phyloP scores from a whole-genome alignment of 202 grass and related monocot genomes.

The Sporobolus alterniflorus region DNA sequence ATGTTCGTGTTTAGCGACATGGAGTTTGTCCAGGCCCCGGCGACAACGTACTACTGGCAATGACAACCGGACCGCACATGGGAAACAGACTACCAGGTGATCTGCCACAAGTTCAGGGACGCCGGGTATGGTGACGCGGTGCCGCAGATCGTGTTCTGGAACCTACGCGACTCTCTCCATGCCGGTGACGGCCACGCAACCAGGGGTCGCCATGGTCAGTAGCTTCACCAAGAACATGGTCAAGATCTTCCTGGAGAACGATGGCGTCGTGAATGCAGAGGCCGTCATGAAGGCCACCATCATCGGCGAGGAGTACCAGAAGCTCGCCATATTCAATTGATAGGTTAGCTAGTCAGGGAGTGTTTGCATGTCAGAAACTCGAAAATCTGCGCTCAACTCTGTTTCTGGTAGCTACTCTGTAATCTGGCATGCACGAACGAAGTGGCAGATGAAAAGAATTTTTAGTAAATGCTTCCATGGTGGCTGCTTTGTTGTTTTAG shows the following conservation, averaged over 20 bases:
- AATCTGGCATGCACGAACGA: not conserved
- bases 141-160: slow-evolving; percentile 4
- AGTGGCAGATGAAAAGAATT: not conserved
- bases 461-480: too few relatives aligned
- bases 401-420: not conserved
- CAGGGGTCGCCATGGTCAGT: not conserved
- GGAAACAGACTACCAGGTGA: slow-evolving; percentile 21
- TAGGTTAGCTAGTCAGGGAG: not conserved
- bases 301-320: slow-evolving; percentile 13
- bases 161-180: not conserved
- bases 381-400: not conserved
- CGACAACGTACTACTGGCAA: too few relatives aligned
- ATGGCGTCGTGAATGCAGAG: not conserved
- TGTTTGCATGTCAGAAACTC: not conserved
- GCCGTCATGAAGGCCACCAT: slow-evolving; percentile 1
- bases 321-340: slow-evolving; percentile 10
- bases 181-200: not conserved
- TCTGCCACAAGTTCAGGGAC: slow-evolving; percentile 19
- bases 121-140: not conserved
- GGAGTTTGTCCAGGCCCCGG: not conserved
- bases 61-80: too few relatives aligned
- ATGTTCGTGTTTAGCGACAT: not conserved
- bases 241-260: not conserved
- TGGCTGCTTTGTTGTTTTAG: too few relatives aligned
- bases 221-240: not conserved